Evolutionary conservation across 805 yeast species (phyloP).

Genomic region (Saccharomycopsis malanga): DNA sequence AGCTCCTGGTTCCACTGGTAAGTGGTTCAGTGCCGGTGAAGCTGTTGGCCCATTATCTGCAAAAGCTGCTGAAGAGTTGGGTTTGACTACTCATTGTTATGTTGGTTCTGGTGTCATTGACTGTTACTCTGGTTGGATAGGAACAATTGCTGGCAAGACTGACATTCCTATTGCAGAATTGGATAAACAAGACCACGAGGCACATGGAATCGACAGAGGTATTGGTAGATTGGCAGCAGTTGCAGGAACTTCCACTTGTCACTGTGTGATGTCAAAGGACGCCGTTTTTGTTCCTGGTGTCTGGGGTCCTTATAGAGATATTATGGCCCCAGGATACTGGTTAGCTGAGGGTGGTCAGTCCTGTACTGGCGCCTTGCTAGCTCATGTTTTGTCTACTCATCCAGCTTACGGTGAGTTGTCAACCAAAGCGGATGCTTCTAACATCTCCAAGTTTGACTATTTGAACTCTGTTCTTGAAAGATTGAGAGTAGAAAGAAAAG

Average conservation of each 20-base stretch:
- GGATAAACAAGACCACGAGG: slow-evolving; percentile 41
- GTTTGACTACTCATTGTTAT: slow-evolving; percentile 67
- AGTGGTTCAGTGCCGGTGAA: slow-evolving; percentile 82
- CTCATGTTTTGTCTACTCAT: slow-evolving; percentile 80
- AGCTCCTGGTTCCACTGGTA: slow-evolving; percentile 62
- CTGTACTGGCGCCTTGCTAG: slow-evolving; percentile 90
- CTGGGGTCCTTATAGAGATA: slow-evolving; percentile 98
- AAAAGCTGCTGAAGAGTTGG: slow-evolving; percentile 72
- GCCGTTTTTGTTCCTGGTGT: slow-evolving; percentile 92
- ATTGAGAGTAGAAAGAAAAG: slow-evolving; percentile 47
- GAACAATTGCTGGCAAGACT: slow-evolving; percentile 90
- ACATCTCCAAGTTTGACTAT: slow-evolving; percentile 72
- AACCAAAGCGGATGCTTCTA: slow-evolving; percentile 58
- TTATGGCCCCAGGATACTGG: slow-evolving; percentile 86
- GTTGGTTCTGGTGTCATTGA: slow-evolving; percentile 97
- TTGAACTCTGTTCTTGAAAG: slow-evolving; percentile 69
- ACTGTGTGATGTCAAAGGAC: slow-evolving; percentile 76
- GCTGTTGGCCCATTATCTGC: slow-evolving; percentile 65
- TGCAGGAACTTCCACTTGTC: slow-evolving; percentile 98
- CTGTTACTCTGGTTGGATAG: slow-evolving; percentile 98
- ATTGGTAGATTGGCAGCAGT: slow-evolving; percentile 92
- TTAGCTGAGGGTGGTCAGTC: slow-evolving; percentile 99
- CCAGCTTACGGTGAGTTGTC: slow-evolving; percentile 78
- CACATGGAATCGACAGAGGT: slow-evolving; percentile 46
- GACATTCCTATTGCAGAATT: slow-evolving; percentile 48